A percentile compares a stretch with the other conserved stretches of the same genome.
Evolutionary conservation across 2,329 filamentous ascomycete genomes (phyloP).

Genomic region (Neonectria neomacrospora): DNA sequence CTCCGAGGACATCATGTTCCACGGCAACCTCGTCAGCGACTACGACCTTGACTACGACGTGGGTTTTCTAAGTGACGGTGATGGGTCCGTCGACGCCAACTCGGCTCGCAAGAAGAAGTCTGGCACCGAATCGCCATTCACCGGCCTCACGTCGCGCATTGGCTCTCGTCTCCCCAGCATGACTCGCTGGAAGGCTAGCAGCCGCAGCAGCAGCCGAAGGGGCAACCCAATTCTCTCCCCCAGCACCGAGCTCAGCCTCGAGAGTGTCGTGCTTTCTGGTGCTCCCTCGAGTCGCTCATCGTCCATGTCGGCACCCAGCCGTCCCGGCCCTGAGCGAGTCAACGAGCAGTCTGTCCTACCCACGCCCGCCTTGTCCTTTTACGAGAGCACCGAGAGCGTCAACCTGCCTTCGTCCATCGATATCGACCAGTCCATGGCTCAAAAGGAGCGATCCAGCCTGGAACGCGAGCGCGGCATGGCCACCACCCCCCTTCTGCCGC

Average conservation of each 20-base stretch:
- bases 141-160: constrained; percentile 72
- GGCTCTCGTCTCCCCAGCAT: constrained; percentile 69
- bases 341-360: constrained; percentile 67
- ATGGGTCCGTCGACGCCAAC: constrained; percentile 59
- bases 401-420: constrained; percentile 59
- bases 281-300: constrained; percentile 81
- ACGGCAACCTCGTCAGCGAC: constrained; percentile 52
- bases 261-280: constrained; percentile 74
- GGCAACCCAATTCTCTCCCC: constrained; percentile 65
- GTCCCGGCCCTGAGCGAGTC: constrained; percentile 55
- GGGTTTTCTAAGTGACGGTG: constrained; percentile 73
- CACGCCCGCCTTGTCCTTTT: constrained; percentile 72
- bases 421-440: constrained; percentile 39
- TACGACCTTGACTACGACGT: constrained; percentile 72
- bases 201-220: constrained; percentile 56
- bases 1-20: constrained; percentile 52
- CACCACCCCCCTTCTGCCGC: constrained; percentile 86
- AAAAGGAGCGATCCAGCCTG: constrained; percentile 58
- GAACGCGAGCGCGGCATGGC: constrained; percentile 71
- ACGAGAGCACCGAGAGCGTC: constrained; percentile 68
- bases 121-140: constrained; percentile 67
- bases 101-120: constrained; percentile 65
- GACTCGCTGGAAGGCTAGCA: constrained; percentile 60
- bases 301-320: constrained; percentile 74
- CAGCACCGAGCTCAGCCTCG: constrained; percentile 84